Base-by-base conservation (phyloP, 164 flowering plant species). In the Tetrastigma voinierianum region DNA sequence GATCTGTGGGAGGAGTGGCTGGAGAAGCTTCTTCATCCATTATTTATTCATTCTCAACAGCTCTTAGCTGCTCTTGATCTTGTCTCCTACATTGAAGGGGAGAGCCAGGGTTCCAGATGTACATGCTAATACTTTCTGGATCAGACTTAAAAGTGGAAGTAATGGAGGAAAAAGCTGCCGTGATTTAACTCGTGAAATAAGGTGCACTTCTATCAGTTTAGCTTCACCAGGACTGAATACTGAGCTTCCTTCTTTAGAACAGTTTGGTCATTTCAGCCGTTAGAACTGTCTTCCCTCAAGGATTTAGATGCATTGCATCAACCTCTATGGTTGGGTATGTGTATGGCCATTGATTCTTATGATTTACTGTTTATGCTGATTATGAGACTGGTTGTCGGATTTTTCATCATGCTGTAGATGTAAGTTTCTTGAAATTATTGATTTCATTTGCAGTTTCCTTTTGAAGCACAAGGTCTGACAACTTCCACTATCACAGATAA, bases 121-220 rank as follows among this genome's bases (percentile, higher is more conserved):
- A 46, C 78, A 55, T 65, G 82, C 84, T 48, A 78, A 78, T 84
- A 61, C 66, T 66, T 51, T 73, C 66, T 59, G 90, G 86, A 43
- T 79, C 88, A 49, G 98, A 96, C 75, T 68, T 96, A 51, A 88
- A 86, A 76, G 78, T 87, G 51, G 99, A 96, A 83, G 97, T 96
- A 6, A 89, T 93, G 92, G 99, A 88, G 78, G 99, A 96, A 73
- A 73, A 93, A 93, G 82, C 72, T 93, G 61, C 96, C 80, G 98
- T 46, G 87, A 78, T 74, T 71, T 96, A 67, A 93, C 97, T 62
- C 94, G 99, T 60, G 98, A 96, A 74, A 79, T 85, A 20, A 88
- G 96, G 96, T 72, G 72, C 79, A 32, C 86, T 96, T 25, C 84
- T 96, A 40, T 80, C 90, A 12, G 84, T 81, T 64, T 93, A 62